Base-by-base conservation (phyloP, 139 green algal species). In the Tetraselmis striata region DNA sequence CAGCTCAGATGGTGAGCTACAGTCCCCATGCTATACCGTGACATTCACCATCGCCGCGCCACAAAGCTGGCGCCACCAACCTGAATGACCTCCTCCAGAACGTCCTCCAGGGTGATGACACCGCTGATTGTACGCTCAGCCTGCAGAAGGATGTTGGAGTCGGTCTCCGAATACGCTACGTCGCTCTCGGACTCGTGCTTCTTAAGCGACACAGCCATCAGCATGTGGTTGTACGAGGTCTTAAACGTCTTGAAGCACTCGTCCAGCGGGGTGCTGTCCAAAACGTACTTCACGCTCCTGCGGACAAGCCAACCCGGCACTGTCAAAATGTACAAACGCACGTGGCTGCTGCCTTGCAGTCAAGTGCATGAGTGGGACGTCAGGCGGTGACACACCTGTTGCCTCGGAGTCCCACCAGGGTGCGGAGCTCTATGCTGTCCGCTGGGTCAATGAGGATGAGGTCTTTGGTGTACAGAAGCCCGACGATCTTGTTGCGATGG, bases 391-490 rank as follows among this genome's bases (percentile, higher is more conserved):
- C 25, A 77, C 18, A 82, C 27, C 28, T 75, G 29, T 29, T 28
- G 29, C 24, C 28, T 76, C 45, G 25, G 2, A 28, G 27, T 24
- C 59, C 27, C 2, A 74, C 81, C 85, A 95, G 83, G 2, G 92
- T 85, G 28, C 81, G 30, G 1, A 95, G 59, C 79, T 95, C 90
- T 11, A 94, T 86, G 82, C 92, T 86, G 82, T 95, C 92, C n/a
- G 93, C 88, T 1, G 90, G 89, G 78, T 95, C 90, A 25, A 95
- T 86, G 29, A 95, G 83, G 77, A 95, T 92, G 29, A 95, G 86
- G 81, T 95, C 92, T 83, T 95, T 95, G 1, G 82, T 84, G 80
- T 89, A 93, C 28, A 95, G 80, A 25, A 95, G 84, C 31, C 88
- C 91, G 22, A 91, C 83, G 30, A 95, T 89, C 82, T 94, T 92